Base-by-base conservation (phyloP, 2,329 filamentous ascomycete species). In the Penicillium sp. region DNA sequence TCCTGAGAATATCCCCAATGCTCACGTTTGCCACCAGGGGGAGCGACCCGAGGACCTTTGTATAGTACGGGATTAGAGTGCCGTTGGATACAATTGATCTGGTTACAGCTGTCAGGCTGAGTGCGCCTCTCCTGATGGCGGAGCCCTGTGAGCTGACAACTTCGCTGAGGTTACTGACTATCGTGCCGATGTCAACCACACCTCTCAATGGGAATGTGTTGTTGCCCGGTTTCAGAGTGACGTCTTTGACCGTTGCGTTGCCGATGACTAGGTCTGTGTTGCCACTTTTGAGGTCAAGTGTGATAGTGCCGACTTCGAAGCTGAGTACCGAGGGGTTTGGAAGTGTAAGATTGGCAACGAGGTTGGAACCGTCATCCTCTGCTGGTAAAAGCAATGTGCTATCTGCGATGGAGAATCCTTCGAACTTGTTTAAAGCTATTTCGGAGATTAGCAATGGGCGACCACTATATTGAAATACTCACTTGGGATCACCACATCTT, bases 251-350 rank as follows among this genome's bases (percentile, higher is more conserved):
- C 1, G 58, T 62, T 6, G 53, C 64, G 14, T 65, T 60, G 5
- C 64, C 65, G 20, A 67, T 55, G 2, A 53, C n/a, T 2, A 63
- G 39, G 38, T 42, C 42, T 35, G 53, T 37, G 32, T 61, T 50
- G 5, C 55, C 60, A n/a, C 50, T 62, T 42, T 64, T 63, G 14
- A 66, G 32, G 20, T 67, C 58, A 24, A 67, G 46, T 1, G 44
- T 57, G n/a, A 67, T 47, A 2, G 58, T 65, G 5, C 65, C 65
- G 5, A 66, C 60, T 40, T 66, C 54, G n/a, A 67, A 56, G 11
- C 46, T 58, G 14, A 66, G 44, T n/a, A 58, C 52, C 3, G 58
- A 61, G 7, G 57, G 62, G 31, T 67, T 67, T 14, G 65, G 65
- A 3, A 67, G 58, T 5, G 57, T 61, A 3, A 61, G 42, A 31